These are phyloP conservation scores for Cyclotella cryptica DNA, from an alignment of 108 stramenopile species.

Conservation along the genomic window DNA sequence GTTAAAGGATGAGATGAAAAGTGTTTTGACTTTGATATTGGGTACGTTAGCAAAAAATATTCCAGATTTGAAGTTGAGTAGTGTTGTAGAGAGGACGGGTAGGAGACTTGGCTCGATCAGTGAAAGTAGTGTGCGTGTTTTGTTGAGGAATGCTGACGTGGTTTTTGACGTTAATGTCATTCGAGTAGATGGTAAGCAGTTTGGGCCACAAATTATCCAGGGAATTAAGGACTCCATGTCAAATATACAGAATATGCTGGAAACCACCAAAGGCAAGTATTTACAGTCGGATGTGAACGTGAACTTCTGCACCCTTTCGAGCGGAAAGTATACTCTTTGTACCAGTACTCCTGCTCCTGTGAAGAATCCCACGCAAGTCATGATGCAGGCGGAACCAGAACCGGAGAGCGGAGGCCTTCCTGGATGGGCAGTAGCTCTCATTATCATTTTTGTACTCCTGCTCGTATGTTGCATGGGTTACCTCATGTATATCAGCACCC, in stretches of 20 bases:
- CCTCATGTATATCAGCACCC: slow-evolving; percentile 23
- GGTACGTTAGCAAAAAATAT: neutral
- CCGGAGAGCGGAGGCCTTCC: slow-evolving; percentile 24
- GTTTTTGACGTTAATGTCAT: slow-evolving; percentile 40
- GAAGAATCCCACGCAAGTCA: neutral
- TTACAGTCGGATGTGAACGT: slow-evolving; percentile 16
- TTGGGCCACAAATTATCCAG: slow-evolving; percentile 35
- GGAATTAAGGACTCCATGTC: slow-evolving; percentile 32
- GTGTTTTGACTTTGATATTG: slow-evolving; percentile 17
- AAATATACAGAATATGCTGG: slow-evolving; percentile 21
- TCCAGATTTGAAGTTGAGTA: slow-evolving; percentile 28
- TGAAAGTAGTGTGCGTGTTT: neutral
- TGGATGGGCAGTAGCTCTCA: slow-evolving; percentile 47
- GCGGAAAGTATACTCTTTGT: slow-evolving; percentile 35
- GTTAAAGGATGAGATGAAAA: slow-evolving; percentile 26
- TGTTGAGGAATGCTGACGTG: slow-evolving; percentile 11
- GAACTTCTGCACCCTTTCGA: slow-evolving; percentile 30
- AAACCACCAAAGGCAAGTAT: slow-evolving; percentile 8
- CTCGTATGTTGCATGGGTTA: slow-evolving; percentile 33
- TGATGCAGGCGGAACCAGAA: neutral
- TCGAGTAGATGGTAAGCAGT: slow-evolving; percentile 14
- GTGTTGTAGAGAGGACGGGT: slow-evolving; percentile 19
- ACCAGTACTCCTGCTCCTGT: slow-evolving; percentile 1
- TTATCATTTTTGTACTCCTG: slow-evolving; percentile 32
- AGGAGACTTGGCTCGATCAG: neutral